Percentiles rank a stretch among this genome's conserved stretches.
These are phyloP conservation scores for Russula olivacea DNA, from an alignment of 768 basidiomycete genomes.

Conservation along the genomic window DNA sequence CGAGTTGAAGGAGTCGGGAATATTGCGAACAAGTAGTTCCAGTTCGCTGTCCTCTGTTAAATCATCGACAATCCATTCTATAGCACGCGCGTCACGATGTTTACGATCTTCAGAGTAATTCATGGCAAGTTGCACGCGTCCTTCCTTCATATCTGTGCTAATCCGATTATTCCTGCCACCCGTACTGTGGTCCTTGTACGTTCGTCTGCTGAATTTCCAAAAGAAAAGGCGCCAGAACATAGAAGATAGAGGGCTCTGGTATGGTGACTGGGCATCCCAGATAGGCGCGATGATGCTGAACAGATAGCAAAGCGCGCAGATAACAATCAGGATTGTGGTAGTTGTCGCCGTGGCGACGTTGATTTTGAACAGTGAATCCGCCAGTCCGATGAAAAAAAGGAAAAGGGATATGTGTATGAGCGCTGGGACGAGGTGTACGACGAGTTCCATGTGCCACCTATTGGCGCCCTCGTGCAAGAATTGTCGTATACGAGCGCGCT, in stretches of 20 bases:
- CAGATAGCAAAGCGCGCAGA: conserved; percentile 19
- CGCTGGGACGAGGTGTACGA: conserved; percentile 42
- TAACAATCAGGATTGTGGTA: conserved; percentile 1
- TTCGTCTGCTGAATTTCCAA: neutral
- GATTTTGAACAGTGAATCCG: conserved; percentile 39
- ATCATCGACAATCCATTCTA: conserved; percentile 7
- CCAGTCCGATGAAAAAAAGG: conserved; percentile 45
- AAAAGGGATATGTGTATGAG: conserved; percentile 46
- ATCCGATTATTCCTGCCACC: neutral
- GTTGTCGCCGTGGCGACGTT: conserved; percentile 16
- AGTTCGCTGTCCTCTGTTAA: conserved; percentile 14
- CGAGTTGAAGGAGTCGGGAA: conserved; percentile 7
- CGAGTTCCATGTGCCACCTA: conserved; percentile 37
- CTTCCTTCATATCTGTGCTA: conserved; percentile 6
- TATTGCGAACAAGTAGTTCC: conserved; percentile 1
- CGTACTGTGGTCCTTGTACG: conserved; percentile 6
- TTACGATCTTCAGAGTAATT: neutral
- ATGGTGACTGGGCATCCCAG: conserved; percentile 16
- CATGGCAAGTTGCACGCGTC: conserved; percentile 17
- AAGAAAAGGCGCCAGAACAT: conserved; percentile 17
- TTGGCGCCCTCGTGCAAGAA: conserved; percentile 36
- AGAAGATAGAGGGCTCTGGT: conserved; percentile 15
- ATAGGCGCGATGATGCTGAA: conserved; percentile 18
- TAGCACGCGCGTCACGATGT: conserved; percentile 5
- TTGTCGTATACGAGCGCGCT: conserved; percentile 39